phyloP scores from a whole-genome alignment of 73 alveolate genomes.

The Tetrahymena borealis region DNA sequence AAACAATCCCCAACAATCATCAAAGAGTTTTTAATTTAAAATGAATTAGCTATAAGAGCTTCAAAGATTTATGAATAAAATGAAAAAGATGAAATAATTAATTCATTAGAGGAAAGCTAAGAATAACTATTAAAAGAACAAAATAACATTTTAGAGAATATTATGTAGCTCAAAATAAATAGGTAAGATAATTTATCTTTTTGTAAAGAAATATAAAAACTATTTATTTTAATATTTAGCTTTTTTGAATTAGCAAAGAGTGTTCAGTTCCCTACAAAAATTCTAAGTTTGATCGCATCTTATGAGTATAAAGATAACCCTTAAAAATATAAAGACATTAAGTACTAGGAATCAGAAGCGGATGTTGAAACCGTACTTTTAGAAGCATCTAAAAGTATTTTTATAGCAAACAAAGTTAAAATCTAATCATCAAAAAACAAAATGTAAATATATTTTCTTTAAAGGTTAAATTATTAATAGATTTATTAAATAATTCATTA shows the following conservation, averaged over 20 bases:
- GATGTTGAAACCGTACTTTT: background rate
- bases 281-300: background rate
- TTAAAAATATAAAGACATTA: background rate
- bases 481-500: background rate
- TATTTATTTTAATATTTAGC: background rate
- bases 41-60: background rate
- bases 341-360: background rate
- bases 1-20: background rate
- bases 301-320: background rate
- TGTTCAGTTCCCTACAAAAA: background rate
- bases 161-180: background rate
- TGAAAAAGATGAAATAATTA: background rate
- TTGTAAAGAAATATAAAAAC: background rate
- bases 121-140: background rate
- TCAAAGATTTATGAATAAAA: background rate
- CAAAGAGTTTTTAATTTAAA: background rate
- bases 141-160: background rate
- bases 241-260: background rate
- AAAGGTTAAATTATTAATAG: background rate
- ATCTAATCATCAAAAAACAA: background rate
- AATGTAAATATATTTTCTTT: background rate
- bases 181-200: background rate
- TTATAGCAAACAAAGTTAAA: background rate
- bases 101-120: background rate
- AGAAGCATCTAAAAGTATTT: background rate